phyloP scores from a whole-genome alignment of 257 asterid genomes.

The Leptodermis oblonga region DNA sequence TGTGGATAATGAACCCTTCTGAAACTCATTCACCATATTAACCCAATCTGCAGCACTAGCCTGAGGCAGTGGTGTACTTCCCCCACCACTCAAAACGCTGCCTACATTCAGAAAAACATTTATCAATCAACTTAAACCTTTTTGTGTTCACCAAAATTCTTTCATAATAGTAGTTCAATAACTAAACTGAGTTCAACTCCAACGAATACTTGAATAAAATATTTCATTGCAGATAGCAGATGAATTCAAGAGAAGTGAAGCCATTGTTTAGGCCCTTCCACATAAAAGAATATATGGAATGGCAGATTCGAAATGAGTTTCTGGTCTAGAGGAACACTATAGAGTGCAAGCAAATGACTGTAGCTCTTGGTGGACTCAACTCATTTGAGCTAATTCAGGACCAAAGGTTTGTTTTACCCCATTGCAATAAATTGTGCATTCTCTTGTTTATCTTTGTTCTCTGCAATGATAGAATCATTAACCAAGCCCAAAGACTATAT shows the following conservation, averaged over 20 bases:
- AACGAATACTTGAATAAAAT: not conserved
- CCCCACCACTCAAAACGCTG: constrained; percentile 84
- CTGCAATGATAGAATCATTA: not conserved
- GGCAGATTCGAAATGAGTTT: not conserved
- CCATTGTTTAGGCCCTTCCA: not conserved
- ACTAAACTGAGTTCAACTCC: too few species aligned
- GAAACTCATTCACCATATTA: constrained; percentile 69
- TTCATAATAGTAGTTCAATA: too few species aligned
- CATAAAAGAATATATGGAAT: not conserved
- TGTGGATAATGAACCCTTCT: constrained; percentile 68
- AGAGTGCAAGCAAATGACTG: not conserved
- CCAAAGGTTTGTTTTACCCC: not conserved
- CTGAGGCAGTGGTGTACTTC: constrained; percentile 68
- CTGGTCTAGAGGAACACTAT: not conserved
- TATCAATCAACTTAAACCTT: not conserved
- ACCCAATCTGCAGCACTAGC: constrained; percentile 80
- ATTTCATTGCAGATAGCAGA: not conserved
- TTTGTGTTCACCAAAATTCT: not conserved
- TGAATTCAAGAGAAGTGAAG: not conserved
- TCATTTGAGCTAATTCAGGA: not conserved
- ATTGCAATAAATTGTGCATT: not conserved
- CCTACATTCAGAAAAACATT: constrained; percentile 38
- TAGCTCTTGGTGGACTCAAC: not conserved
- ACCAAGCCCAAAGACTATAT: not conserved
- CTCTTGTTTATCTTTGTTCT: not conserved